Evolutionary conservation across 805 yeast genomes (phyloP).

Genomic region (Lipomyces lipofer): DNA sequence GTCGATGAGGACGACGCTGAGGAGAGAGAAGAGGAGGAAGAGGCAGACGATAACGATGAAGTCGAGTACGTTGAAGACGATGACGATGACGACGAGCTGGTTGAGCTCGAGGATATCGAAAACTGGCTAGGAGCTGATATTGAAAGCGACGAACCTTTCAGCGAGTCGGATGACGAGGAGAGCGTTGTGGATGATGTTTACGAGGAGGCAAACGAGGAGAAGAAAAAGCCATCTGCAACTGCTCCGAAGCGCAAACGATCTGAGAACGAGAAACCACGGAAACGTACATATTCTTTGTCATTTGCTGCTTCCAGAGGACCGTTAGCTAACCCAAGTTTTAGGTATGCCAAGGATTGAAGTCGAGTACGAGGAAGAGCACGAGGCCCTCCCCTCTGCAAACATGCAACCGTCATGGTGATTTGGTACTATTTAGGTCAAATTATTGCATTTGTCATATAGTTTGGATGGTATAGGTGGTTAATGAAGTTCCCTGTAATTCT

Average conservation of each 20-base stretch:
- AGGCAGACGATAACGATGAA: conserved; percentile 52
- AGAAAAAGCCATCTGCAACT: conserved; percentile 35
- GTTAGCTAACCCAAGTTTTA: not conserved
- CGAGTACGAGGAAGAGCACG: conserved; percentile 74
- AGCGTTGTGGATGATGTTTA: conserved; percentile 44
- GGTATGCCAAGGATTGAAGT: conserved; percentile 65
- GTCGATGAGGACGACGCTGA: conserved; percentile 58
- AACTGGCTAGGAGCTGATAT: conserved; percentile 70
- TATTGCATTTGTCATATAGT: not conserved
- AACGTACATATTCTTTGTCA: conserved; percentile 10
- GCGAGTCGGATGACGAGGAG: conserved; percentile 36
- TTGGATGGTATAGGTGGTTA: no score
- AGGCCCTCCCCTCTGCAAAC: conserved; percentile 5
- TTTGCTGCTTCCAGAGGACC: not conserved
- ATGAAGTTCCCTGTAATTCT: no score
- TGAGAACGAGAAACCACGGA: conserved; percentile 17
- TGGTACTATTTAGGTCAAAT: not conserved
- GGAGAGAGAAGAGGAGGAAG: conserved; percentile 51
- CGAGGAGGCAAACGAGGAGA: conserved; percentile 46
- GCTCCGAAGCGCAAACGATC: conserved; percentile 49
- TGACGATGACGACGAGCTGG: conserved; percentile 62
- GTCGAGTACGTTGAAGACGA: conserved; percentile 89
- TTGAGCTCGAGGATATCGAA: conserved; percentile 84
- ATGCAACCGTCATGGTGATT: conserved; percentile 7
- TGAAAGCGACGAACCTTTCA: conserved; percentile 36